Evolutionary conservation across 345 rosid species (phyloP).

Genomic region (Dipteronia sinensis): DNA sequence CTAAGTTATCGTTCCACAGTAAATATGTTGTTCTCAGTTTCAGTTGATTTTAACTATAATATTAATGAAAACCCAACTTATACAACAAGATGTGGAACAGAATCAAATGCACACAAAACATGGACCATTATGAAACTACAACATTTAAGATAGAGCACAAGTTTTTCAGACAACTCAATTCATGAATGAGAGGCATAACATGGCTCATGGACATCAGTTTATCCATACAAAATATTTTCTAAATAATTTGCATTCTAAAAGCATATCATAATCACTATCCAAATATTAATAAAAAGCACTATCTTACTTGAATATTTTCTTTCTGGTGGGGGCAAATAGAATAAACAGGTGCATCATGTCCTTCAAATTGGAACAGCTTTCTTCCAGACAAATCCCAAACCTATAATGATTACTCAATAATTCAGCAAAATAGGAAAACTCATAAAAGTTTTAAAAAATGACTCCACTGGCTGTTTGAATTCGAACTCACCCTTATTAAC

Average conservation of each 20-base stretch:
- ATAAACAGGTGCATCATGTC: conserved; percentile 46
- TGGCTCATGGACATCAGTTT: neutral
- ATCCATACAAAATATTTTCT: neutral
- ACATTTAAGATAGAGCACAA: neutral
- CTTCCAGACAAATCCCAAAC: conserved; percentile 44
- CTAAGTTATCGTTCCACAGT: neutral
- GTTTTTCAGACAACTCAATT: neutral
- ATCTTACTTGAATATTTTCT: conserved; percentile 43
- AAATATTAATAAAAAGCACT: neutral
- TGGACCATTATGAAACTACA: neutral
- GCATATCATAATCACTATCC: neutral
- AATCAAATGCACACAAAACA: neutral
- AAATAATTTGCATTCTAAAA: neutral
- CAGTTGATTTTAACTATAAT: neutral
- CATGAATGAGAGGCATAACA: neutral
- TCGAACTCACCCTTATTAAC: conserved; percentile 28
- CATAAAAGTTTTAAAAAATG: neutral
- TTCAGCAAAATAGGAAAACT: neutral
- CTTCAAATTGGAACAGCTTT: conserved; percentile 39
- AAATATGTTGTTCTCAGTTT: neutral
- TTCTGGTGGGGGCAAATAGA: conserved; percentile 42
- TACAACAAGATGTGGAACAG: neutral
- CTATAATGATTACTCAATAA: conserved; percentile 21
- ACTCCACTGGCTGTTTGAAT: conserved; percentile 1
- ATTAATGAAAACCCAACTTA: neutral